Conservation (phyloP, 768 basidiomycete species). For the Tulasnella sp. region DNA sequence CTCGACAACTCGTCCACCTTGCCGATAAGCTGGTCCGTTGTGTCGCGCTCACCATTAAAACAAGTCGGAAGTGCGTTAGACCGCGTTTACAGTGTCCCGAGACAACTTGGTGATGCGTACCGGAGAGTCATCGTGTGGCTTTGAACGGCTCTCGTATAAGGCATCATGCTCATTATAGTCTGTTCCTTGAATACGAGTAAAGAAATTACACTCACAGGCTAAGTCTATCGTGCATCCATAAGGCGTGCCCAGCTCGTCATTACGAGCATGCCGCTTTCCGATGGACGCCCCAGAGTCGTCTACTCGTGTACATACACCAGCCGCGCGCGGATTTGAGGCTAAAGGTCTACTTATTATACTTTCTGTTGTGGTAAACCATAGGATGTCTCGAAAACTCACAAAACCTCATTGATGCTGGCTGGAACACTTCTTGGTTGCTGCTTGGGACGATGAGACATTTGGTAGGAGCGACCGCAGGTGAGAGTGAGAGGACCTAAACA, state of each 20-base stretch:
- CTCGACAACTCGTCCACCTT: conserved; percentile 84
- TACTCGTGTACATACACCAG: conserved; percentile 89
- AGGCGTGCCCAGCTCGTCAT: conserved; percentile 98
- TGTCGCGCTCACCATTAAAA: conserved; percentile 80
- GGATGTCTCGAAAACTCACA: conserved; percentile 61
- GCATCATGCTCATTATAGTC: neutral
- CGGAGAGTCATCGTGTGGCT: conserved; percentile 93
- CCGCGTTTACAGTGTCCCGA: neutral
- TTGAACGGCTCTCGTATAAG: conserved; percentile 66
- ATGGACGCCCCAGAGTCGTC: conserved; percentile 96
- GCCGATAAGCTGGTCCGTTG: conserved; percentile 90
- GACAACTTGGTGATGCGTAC: conserved; percentile 53
- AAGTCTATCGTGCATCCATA: conserved; percentile 97
- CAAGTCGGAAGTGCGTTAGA: neutral
- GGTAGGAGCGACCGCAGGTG: conserved; percentile 88
- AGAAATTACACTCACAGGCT: conserved; percentile 65
- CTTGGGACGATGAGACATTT: conserved; percentile 96
- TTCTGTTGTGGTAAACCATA: neutral
- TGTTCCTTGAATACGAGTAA: neutral
- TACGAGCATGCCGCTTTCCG: conserved; percentile 95
- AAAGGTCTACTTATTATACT: neutral
- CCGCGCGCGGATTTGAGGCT: conserved; percentile 86
- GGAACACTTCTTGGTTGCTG: conserved; percentile 81
- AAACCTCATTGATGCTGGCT: conserved; percentile 82
- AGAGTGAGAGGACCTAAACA: conserved; percentile 70